These are phyloP conservation scores for Lunasporangiospora selenospora DNA, from an alignment of 192 early-diverging fungal genomes.

Conservation along the genomic window DNA sequence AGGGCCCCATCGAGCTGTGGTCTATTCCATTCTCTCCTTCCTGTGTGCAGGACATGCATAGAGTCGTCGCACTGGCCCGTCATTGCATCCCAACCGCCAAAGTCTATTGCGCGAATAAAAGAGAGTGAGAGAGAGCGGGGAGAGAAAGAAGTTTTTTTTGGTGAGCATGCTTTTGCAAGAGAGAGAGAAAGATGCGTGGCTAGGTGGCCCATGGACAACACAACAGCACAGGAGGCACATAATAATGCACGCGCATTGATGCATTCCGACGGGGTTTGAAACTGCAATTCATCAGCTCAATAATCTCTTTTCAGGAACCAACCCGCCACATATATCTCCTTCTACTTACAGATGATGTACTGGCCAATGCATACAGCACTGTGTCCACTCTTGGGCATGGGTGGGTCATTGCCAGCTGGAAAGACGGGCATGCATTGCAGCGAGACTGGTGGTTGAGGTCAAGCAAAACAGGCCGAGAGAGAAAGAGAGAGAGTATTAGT, in stretches of 20 bases:
- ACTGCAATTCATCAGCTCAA: not conserved
- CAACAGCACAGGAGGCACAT: no score
- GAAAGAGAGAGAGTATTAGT: no score
- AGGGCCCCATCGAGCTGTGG: slow-evolving; percentile 31
- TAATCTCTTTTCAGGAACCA: not conserved
- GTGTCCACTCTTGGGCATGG: slow-evolving; percentile 52
- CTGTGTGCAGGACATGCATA: slow-evolving; percentile 42
- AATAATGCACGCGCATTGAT: no score
- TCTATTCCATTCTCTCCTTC: slow-evolving; percentile 45
- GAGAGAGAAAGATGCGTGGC: not conserved
- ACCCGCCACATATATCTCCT: not conserved
- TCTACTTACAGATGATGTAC: slow-evolving; percentile 52
- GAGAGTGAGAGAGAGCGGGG: not conserved
- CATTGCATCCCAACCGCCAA: slow-evolving; percentile 42
- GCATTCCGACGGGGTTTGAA: no score
- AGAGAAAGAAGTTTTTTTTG: not conserved
- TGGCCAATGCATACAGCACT: slow-evolving; percentile 52
- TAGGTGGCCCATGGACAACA: no score
- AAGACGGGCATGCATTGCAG: slow-evolving; percentile 27
- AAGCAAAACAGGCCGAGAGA: no score
- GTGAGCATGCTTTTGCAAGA: not conserved
- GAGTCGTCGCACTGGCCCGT: slow-evolving; percentile 41
- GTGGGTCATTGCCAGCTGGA: slow-evolving; percentile 49
- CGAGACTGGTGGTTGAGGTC: no score
- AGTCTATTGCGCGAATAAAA: slow-evolving; percentile 15